Conservation (phyloP, 192 early-diverging fungal genomes). For the Podochytrium sp. region DNA sequence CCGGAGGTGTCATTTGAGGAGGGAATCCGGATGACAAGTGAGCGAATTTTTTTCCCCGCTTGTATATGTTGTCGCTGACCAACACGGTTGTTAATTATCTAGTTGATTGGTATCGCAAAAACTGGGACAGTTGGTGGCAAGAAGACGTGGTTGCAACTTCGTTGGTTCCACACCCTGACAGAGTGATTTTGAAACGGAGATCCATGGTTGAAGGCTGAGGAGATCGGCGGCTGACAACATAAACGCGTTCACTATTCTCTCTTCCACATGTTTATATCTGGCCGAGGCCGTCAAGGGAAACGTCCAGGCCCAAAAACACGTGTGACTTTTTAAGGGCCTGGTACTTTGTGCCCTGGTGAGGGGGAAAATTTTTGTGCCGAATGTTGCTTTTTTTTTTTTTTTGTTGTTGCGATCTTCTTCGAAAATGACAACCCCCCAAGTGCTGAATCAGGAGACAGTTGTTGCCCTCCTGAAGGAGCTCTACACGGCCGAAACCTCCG, state of each 20-base stretch:
- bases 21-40: slow-evolving; percentile 71
- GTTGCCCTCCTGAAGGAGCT: slow-evolving; percentile 36
- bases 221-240: not conserved
- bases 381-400: slow-evolving; percentile 1
- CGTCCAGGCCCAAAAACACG: not conserved
- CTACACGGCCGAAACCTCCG: slow-evolving; percentile 52
- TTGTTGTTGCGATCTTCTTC: not conserved
- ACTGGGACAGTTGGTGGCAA: slow-evolving; percentile 25
- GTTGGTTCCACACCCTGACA: slow-evolving; percentile 13
- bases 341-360: too few species aligned
- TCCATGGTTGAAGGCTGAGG: not conserved
- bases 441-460: slow-evolving; percentile 7
- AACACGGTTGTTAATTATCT: not conserved
- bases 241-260: not conserved
- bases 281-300: not conserved
- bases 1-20: slow-evolving; percentile 63
- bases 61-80: not conserved
- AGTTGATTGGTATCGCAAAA: slow-evolving; percentile 22
- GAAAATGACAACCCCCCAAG: not conserved
- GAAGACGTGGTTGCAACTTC: slow-evolving; percentile 25
- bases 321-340: too few species aligned
- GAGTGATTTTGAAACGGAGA: not conserved
- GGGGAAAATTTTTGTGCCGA: not conserved
- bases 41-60: too few species aligned
- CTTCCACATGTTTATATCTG: not conserved